Conservation (phyloP, 352 stramenopile species). For the Phytophthora podocarpi region DNA sequence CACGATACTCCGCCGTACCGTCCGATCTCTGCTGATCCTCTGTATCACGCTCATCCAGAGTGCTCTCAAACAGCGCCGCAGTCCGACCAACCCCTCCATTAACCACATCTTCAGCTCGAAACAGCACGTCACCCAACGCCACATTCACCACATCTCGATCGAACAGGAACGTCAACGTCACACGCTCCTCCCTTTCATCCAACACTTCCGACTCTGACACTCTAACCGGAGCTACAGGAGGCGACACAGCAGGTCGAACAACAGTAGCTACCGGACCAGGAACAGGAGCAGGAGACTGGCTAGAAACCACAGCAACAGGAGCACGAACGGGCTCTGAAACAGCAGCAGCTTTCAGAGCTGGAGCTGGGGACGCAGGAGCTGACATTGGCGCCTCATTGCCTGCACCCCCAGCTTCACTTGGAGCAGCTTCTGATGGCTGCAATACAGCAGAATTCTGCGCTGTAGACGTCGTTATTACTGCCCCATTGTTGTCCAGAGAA, state of each 20-base stretch:
- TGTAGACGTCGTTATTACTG: not conserved
- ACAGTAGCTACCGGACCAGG: too few species aligned
- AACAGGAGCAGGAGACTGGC: not conserved
- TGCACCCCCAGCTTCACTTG: not conserved
- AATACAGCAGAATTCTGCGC: not conserved
- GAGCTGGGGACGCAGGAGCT: slow-evolving; percentile 1
- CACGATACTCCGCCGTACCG: slow-evolving; percentile 27
- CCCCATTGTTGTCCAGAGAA: not conserved
- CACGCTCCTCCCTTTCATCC: not conserved
- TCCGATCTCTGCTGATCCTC: slow-evolving; percentile 20
- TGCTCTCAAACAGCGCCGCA: slow-evolving; percentile 20
- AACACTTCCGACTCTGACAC: not conserved
- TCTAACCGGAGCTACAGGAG: not conserved
- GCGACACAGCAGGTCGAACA: too few species aligned
- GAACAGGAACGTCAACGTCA: slow-evolving; percentile 25
- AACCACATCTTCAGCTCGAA: slow-evolving; percentile 4
- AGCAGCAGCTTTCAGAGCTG: not conserved
- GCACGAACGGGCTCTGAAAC: too few species aligned
- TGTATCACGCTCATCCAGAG: slow-evolving; percentile 16
- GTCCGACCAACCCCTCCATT: not conserved
- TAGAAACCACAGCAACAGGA: not conserved
- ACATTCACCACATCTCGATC: slow-evolving; percentile 32
- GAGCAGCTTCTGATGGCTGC: not conserved
- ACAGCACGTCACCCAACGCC: slow-evolving; percentile 15
- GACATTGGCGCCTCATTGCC: not conserved